A percentile compares a stretch with the other conserved stretches of the same genome.
These are phyloP conservation scores for Tylopilus felleus DNA, from an alignment of 768 basidiomycete species.

Conservation along the genomic window DNA sequence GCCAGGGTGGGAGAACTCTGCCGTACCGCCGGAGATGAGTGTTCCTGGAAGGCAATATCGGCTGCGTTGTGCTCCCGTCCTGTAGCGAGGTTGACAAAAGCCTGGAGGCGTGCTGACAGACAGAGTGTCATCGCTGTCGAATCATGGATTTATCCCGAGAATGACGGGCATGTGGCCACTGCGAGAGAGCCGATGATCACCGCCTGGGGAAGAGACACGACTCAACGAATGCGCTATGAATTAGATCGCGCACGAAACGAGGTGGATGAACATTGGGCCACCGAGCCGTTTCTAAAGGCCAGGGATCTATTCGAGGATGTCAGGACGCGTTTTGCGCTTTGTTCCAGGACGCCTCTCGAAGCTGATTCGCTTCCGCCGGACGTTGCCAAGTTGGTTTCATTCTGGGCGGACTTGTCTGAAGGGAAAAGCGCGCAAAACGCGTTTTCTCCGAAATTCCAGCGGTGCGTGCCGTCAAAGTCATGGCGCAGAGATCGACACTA, in stretches of 20 bases:
- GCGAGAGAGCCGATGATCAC: constrained; percentile 46
- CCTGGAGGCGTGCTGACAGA: constrained; percentile 72
- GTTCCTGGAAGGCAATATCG: constrained; percentile 73
- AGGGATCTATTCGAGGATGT: constrained; percentile 51
- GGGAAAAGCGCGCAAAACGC: constrained; percentile 37
- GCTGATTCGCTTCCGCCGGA: constrained; percentile 44
- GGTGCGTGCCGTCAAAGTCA: constrained; percentile 40
- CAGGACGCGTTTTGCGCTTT: constrained; percentile 47
- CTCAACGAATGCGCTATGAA: constrained; percentile 43
- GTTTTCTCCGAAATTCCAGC: constrained; percentile 55
- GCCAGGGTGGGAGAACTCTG: constrained; percentile 69
- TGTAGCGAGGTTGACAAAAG: constrained; percentile 73
- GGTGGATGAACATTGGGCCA: constrained; percentile 42
- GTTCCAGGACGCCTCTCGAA: constrained; percentile 40
- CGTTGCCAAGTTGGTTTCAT: constrained; percentile 46
- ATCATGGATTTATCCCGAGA: constrained; percentile 56
- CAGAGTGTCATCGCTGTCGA: constrained; percentile 57
- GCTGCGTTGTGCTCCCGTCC: constrained; percentile 70
- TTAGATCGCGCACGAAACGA: constrained; percentile 45
- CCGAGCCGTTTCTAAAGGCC: constrained; percentile 40
- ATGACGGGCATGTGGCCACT: constrained; percentile 29
- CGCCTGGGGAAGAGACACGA: constrained; percentile 68
- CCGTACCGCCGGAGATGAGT: constrained; percentile 70
- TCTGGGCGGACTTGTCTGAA: constrained; percentile 53
- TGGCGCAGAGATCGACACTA: neutral